Evolutionary conservation across 2,329 filamentous ascomycete species (phyloP).

Genomic region (Paramyrothecium roridum): DNA sequence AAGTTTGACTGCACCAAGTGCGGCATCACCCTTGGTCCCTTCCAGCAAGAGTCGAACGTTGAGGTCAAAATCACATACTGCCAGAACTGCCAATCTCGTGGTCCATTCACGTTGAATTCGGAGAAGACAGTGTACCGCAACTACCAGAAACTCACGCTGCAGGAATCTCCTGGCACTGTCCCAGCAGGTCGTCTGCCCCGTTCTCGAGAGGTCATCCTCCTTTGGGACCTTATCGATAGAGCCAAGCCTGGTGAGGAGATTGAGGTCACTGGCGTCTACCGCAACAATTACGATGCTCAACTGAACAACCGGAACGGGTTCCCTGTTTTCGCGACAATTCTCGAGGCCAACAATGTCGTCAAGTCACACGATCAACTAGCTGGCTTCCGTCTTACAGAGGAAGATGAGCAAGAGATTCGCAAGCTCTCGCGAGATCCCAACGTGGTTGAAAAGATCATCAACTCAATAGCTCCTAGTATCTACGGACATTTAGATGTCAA

Average conservation of each 20-base stretch:
- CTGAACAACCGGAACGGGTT: conserved; percentile 99
- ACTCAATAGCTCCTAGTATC: conserved; percentile 93
- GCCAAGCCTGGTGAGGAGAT: conserved; percentile 98
- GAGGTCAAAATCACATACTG: conserved; percentile 97
- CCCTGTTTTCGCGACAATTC: conserved; percentile 94
- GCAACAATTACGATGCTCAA: conserved; percentile 97
- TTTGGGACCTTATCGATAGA: conserved; percentile 95
- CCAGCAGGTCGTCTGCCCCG: conserved; percentile 92
- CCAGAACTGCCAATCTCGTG: conserved; percentile 91
- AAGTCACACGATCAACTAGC: conserved; percentile 97
- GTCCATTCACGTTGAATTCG: conserved; percentile 92
- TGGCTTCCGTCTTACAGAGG: conserved; percentile 90
- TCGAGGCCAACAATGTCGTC: conserved; percentile 95
- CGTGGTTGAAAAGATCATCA: conserved; percentile 88
- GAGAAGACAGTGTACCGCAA: conserved; percentile 98
- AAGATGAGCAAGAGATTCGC: conserved; percentile 90
- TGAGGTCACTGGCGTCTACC: conserved; percentile 93
- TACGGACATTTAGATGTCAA: conserved; percentile 97
- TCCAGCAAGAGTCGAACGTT: conserved; percentile 94
- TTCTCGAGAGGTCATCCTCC: conserved; percentile 87
- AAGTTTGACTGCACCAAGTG: conserved; percentile 98
- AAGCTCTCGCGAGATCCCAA: conserved; percentile 83
- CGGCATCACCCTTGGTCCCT: conserved; percentile 85
- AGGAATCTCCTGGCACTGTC: conserved; percentile 95
- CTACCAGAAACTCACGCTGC: conserved; percentile 95